Evolutionary conservation across 345 rosid species (phyloP).

Genomic region (Garcia nutans): DNA sequence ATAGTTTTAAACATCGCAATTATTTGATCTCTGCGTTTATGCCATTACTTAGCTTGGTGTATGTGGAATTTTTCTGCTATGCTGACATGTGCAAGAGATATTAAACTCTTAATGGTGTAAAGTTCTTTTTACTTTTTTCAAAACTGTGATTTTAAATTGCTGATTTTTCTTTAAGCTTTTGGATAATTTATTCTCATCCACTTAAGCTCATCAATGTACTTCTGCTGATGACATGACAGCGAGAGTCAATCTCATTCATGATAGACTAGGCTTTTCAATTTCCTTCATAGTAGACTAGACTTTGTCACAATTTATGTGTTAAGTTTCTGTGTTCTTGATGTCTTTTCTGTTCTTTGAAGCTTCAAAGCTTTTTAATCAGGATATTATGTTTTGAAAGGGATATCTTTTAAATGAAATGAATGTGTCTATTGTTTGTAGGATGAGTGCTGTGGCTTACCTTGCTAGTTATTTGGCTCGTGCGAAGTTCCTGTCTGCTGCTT

Average conservation of each 20-base stretch:
- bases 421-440: slow-evolving; percentile 42
- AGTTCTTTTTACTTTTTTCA: neutral
- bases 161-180: slow-evolving; percentile 1
- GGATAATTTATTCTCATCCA: neutral
- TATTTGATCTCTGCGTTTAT: too few relatives aligned
- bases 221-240: neutral
- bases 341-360: neutral
- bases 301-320: neutral
- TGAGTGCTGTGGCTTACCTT: slow-evolving; percentile 90
- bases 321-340: neutral
- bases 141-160: neutral
- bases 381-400: neutral
- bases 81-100: neutral
- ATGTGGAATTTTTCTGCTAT: too few relatives aligned
- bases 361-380: neutral
- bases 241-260: neutral
- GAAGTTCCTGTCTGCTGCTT: slow-evolving; percentile 58
- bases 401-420: too few relatives aligned
- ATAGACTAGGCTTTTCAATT: neutral
- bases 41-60: too few relatives aligned
- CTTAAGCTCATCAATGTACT: neutral
- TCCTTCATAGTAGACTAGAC: too few relatives aligned
- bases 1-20: neutral
- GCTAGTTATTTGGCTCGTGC: slow-evolving; percentile 89
- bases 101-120: neutral